These are phyloP conservation scores for Aspergillus pseudoglaucus DNA, from an alignment of 2,329 filamentous ascomycete species.

Conservation along the genomic window DNA sequence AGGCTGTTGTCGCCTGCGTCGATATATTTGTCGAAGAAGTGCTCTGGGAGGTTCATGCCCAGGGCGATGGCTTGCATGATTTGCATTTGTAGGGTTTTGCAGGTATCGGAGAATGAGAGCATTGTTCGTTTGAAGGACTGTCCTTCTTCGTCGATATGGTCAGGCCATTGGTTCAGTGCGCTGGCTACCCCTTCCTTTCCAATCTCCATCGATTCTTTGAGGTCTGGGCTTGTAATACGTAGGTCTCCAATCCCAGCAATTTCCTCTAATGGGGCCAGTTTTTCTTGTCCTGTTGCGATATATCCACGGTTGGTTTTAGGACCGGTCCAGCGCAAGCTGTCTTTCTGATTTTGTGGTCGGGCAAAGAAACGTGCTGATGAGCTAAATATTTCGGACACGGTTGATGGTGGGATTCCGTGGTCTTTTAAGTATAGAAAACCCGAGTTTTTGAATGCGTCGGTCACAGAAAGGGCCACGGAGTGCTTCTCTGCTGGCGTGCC, in stretches of 20 bases:
- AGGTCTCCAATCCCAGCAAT: constrained; percentile 52
- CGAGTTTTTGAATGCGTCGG: constrained; percentile 73
- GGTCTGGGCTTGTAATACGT: constrained; percentile 45
- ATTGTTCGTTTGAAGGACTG: constrained; percentile 64
- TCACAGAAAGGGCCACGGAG: constrained; percentile 63
- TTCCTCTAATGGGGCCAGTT: constrained; percentile 56
- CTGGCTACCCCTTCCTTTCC: constrained; percentile 54
- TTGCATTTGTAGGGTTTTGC: constrained; percentile 66
- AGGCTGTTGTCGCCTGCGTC: constrained; percentile 65
- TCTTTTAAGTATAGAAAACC: constrained; percentile 87
- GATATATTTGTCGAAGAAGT: constrained; percentile 71
- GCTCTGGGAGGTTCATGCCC: constrained; percentile 65
- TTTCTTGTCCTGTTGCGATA: constrained; percentile 64
- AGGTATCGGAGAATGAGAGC: constrained; percentile 66
- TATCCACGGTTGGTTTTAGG: constrained; percentile 70
- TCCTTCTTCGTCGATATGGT: constrained; percentile 46
- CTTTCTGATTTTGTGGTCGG: constrained; percentile 57
- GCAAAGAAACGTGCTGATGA: constrained; percentile 66
- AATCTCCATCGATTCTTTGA: constrained; percentile 58
- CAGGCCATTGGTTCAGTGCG: constrained; percentile 73
- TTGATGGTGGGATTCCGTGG: constrained; percentile 59
- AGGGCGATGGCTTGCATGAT: constrained; percentile 80
- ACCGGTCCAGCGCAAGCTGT: constrained; percentile 63
- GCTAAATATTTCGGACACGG: constrained; percentile 57
- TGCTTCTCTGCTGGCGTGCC: constrained; percentile 56